Conservation (phyloP, 2,329 filamentous ascomycete genomes). For the Sphaerulina vaccinii region DNA sequence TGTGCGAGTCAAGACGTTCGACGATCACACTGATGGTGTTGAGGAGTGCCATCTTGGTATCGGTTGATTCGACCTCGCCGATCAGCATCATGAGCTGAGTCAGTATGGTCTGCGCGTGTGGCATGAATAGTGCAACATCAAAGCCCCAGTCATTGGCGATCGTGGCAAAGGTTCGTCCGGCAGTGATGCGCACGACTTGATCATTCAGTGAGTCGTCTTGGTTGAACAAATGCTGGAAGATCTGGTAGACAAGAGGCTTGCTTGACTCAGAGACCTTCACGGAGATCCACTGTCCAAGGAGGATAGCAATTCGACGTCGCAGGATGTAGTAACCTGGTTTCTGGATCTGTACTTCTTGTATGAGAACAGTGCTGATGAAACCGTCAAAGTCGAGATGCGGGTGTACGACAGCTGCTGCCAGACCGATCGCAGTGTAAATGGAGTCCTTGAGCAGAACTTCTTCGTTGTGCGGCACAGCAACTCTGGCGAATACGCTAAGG, state of each 20-base stretch:
- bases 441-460: constrained; percentile 88
- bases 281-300: constrained; percentile 85
- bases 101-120: constrained; percentile 73
- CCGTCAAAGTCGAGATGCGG: constrained; percentile 77
- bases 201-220: constrained; percentile 78
- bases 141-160: constrained; percentile 86
- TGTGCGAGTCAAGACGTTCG: constrained; percentile 73
- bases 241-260: constrained; percentile 75
- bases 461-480: constrained; percentile 62
- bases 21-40: constrained; percentile 83
- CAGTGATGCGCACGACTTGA: constrained; percentile 85
- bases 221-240: constrained; percentile 83
- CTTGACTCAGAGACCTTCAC: constrained; percentile 70
- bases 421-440: constrained; percentile 87
- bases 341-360: constrained; percentile 72
- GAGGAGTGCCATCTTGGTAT: constrained; percentile 86
- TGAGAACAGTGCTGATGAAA: constrained; percentile 72
- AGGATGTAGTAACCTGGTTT: constrained; percentile 73
- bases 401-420: constrained; percentile 75
- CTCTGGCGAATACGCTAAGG: constrained; percentile 76
- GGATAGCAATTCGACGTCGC: constrained; percentile 80
- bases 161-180: constrained; percentile 77
- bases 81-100: constrained; percentile 74
- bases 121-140: constrained; percentile 68
- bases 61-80: constrained; percentile 73